Evolutionary conservation across 106 monocot genomes (phyloP).

Genomic region (Allium fistulosum): DNA sequence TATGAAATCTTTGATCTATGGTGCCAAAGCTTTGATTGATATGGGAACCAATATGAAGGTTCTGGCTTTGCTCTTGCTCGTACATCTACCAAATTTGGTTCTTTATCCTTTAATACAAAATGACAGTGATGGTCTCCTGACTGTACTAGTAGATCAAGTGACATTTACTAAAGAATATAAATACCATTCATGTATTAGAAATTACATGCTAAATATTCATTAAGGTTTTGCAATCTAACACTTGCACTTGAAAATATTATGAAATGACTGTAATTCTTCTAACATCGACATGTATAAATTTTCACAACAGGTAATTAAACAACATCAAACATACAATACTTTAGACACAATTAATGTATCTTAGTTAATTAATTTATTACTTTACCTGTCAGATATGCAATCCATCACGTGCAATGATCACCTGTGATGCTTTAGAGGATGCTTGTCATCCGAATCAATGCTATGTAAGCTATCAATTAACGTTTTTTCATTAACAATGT

Average conservation of each 20-base stretch:
- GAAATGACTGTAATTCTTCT: too few relatives aligned
- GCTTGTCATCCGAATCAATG: constrained; percentile 80
- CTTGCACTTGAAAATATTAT: too few relatives aligned
- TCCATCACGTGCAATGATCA: constrained; percentile 66
- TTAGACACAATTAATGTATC: too few relatives aligned
- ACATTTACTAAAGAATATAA: too few relatives aligned
- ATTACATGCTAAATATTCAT: too few relatives aligned
- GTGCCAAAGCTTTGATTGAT: constrained; percentile 80
- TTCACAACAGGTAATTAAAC: too few relatives aligned
- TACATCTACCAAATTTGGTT: constrained; percentile 69
- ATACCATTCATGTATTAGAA: too few relatives aligned
- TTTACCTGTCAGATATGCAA: constrained; percentile 85
- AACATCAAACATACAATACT: too few relatives aligned
- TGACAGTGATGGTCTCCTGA: constrained; percentile 69
- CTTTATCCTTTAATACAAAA: constrained; percentile 65
- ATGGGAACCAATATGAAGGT: constrained; percentile 54
- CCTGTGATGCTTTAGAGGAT: constrained; percentile 89
- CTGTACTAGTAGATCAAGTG: constrained; percentile 66
- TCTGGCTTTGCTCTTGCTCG: constrained; percentile 56
- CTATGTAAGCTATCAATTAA: too few relatives aligned
- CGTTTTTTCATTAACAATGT: too few relatives aligned
- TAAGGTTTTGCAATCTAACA: too few relatives aligned
- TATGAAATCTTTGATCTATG: constrained; percentile 6
- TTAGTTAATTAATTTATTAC: background rate
- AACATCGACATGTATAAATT: too few relatives aligned